A percentile compares a stretch with the other conserved stretches of the same genome.
These are phyloP conservation scores for Cystobasidium ongulense DNA, from an alignment of 768 basidiomycete genomes.

Conservation along the genomic window DNA sequence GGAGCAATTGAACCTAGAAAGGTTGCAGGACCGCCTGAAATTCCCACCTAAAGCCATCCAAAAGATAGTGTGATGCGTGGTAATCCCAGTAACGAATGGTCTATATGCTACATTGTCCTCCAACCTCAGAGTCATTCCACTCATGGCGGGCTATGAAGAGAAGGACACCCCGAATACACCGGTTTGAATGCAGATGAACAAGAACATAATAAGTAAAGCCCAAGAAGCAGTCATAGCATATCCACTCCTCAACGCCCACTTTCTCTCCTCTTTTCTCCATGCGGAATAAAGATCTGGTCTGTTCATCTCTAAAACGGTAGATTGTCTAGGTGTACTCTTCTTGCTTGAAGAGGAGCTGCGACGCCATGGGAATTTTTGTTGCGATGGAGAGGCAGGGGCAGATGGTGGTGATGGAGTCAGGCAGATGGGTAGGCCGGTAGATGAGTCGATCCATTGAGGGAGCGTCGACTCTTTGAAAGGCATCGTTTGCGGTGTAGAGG, in stretches of 20 bases:
- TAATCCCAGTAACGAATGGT: neutral
- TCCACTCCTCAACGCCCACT: slow-evolving; percentile 25
- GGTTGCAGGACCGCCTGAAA: slow-evolving; percentile 43
- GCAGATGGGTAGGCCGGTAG: neutral
- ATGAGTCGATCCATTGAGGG: neutral
- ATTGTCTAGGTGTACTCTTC: neutral
- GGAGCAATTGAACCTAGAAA: slow-evolving; percentile 46
- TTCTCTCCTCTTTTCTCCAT: slow-evolving; percentile 21
- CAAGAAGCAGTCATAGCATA: slow-evolving; percentile 20
- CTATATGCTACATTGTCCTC: neutral
- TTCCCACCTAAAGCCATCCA: neutral
- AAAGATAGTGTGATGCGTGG: neutral
- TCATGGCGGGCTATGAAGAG: neutral
- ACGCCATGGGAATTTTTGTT: neutral
- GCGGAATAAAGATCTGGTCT: neutral
- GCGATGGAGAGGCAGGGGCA: neutral
- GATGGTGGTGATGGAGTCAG: neutral
- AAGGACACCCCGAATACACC: neutral
- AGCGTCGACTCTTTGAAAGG: neutral
- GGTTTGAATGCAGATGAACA: neutral
- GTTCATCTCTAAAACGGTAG: neutral
- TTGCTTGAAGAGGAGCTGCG: neutral
- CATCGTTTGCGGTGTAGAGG: neutral
- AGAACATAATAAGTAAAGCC: neutral
- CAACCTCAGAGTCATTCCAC: neutral